These are phyloP conservation scores for Penicillium argentinense DNA, from an alignment of 495 filamentous ascomycete genomes.

Conservation along the genomic window DNA sequence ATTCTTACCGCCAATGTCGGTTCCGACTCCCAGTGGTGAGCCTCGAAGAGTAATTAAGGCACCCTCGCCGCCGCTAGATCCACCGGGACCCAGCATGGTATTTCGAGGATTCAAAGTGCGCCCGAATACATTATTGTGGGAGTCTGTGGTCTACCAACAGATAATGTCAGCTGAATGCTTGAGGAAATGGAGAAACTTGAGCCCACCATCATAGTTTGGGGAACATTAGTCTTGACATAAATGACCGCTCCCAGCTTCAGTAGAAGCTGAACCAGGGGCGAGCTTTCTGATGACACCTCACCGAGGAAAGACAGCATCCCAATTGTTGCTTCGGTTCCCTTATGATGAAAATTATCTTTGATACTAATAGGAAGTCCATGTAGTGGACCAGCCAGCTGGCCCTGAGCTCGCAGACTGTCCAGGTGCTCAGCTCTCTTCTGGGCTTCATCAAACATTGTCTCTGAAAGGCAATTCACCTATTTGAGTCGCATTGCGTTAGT, in stretches of 20 bases:
- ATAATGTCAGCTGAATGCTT: neutral
- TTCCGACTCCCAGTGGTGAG: slow-evolving; percentile 36
- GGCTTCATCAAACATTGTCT: slow-evolving; percentile 52
- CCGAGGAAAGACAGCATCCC: slow-evolving; percentile 23
- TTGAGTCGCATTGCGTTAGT: too few relatives aligned
- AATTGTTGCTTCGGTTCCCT: slow-evolving; percentile 38
- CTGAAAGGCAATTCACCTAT: slow-evolving; percentile 55
- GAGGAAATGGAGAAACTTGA: slow-evolving; percentile 15
- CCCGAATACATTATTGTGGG: slow-evolving; percentile 61
- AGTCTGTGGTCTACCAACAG: slow-evolving; percentile 31
- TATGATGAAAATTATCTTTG: slow-evolving; percentile 59
- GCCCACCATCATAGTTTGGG: slow-evolving; percentile 44
- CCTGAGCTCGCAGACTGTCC: slow-evolving; percentile 32
- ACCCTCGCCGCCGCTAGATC: slow-evolving; percentile 60
- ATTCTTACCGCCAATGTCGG: slow-evolving; percentile 37
- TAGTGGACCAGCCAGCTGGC: slow-evolving; percentile 53
- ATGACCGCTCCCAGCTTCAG: slow-evolving; percentile 42
- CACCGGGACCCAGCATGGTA: slow-evolving; percentile 49
- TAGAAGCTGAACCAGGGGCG: slow-evolving; percentile 24
- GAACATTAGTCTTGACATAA: slow-evolving; percentile 59
- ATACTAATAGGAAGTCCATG: slow-evolving; percentile 64
- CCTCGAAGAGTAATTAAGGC: slow-evolving; percentile 41
- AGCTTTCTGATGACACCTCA: slow-evolving; percentile 13
- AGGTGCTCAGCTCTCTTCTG: slow-evolving; percentile 32
- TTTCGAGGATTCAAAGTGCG: slow-evolving; percentile 55